Percentiles rank a stretch among this genome's conserved stretches.
Evolutionary conservation across 2,329 filamentous ascomycete species (phyloP).

Genomic region (Hawksworthiomyces lignivorus): DNA sequence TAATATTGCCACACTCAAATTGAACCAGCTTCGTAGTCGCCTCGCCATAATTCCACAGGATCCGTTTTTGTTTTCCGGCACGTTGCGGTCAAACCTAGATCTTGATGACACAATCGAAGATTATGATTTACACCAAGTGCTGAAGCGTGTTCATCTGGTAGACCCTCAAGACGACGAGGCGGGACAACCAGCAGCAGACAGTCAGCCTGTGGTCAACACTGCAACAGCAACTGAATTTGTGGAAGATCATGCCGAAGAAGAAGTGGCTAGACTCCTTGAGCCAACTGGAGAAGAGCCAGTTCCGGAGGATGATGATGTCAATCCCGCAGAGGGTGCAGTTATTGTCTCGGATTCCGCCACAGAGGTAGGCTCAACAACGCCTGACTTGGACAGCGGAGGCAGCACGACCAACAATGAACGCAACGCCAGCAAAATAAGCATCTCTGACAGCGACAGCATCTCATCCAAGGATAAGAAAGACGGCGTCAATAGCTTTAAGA

Average conservation of each 20-base stretch:
- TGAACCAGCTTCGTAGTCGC: conserved; percentile 52
- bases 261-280: conserved; percentile 10
- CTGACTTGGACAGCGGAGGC: conserved; percentile 1
- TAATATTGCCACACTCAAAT: conserved; percentile 50
- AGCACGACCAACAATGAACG: conserved; percentile 4
- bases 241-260: conserved; percentile 8
- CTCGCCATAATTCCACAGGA: conserved; percentile 62
- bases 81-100: conserved; percentile 55
- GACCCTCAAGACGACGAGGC: conserved; percentile 32
- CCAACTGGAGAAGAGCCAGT: conserved; percentile 8
- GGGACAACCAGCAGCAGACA: conserved; percentile 1
- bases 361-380: conserved; percentile 10
- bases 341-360: conserved; percentile 10
- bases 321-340: conserved; percentile 8
- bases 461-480: conserved; percentile 1
- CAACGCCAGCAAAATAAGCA: too few species aligned
- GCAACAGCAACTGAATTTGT: not conserved
- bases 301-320: conserved; percentile 14
- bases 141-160: conserved; percentile 54
- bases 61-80: conserved; percentile 58
- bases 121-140: conserved; percentile 50
- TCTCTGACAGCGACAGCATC: too few species aligned
- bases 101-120: conserved; percentile 54
- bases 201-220: not conserved
- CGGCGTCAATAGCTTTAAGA: conserved; percentile 22